A percentile compares a stretch with the other conserved stretches of the same genome.
phyloP scores from a whole-genome alignment of 371 early-diverging fungal species.

The Apophysomyces variabilis region DNA sequence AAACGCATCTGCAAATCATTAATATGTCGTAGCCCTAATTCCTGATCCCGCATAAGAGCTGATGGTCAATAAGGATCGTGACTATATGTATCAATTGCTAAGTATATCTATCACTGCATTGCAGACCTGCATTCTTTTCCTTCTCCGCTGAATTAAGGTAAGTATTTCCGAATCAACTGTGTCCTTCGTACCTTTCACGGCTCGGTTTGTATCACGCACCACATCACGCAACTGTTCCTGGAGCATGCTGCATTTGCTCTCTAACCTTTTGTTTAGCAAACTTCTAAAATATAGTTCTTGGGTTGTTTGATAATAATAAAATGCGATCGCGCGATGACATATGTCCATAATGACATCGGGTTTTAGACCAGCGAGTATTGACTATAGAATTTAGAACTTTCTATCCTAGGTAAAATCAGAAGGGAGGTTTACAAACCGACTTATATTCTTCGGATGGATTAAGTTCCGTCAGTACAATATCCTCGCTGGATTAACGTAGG shows the following conservation, averaged over 20 bases:
- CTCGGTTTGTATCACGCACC: conserved; percentile 55
- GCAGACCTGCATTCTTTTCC: conserved; percentile 31
- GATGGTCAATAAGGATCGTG: background rate
- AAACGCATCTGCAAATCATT: conserved; percentile 58
- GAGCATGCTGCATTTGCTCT: conserved; percentile 47
- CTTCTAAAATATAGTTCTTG: conserved; percentile 71
- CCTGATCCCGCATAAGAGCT: conserved; percentile 53
- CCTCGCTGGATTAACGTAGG: conserved; percentile 53
- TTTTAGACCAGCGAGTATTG: conserved; percentile 75
- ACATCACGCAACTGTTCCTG: conserved; percentile 56
- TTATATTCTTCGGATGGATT: conserved; percentile 80
- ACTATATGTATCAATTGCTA: background rate
- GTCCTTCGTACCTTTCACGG: conserved; percentile 50
- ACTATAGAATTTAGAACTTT: conserved; percentile 37
- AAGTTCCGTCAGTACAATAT: conserved; percentile 68
- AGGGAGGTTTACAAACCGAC: conserved; percentile 27
- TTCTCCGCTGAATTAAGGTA: conserved; percentile 22
- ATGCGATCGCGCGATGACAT: conserved; percentile 72
- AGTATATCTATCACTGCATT: background rate
- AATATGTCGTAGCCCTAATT: conserved; percentile 56
- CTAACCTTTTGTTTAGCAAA: conserved; percentile 57
- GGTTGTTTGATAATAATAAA: conserved; percentile 76
- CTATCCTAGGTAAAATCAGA: background rate
- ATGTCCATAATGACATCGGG: conserved; percentile 81
- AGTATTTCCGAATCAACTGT: background rate